Base-by-base conservation (phyloP, 805 yeast genomes). In the Nakazawaea laoshanensis region DNA sequence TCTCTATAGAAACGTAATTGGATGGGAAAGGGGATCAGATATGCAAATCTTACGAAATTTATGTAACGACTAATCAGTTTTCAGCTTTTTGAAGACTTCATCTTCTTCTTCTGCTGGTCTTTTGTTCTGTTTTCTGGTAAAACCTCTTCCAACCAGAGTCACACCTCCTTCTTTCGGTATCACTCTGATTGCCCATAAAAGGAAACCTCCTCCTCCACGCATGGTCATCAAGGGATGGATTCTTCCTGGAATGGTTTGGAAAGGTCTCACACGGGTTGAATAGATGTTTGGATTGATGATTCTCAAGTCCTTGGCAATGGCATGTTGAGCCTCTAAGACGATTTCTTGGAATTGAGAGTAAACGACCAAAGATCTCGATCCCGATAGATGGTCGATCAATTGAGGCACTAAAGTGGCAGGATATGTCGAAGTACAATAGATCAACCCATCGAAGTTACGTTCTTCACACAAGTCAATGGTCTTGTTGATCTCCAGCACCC, bases 211-310 rank as follows among this genome's bases (percentile, higher is more conserved):
- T 37, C 81, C 88, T 5, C 95, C 87, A 47, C 85, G 70, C 67
- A 80, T 77, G 0, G 96, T 84, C 99, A 92, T 92, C 39, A 78
- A 50, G 1, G 99, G 99, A 54, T 92, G 99, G 48, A 89, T 63
- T 50, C 94, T 77, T 6, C 97, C 98, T 13, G 94, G 85, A 19
- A 89, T 74, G 3, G 96, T 86, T 61, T 92, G 99, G 52, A 81
- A 88, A 31, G 77, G 78, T 42, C 96, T 71, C 9, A 82, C 92
- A 41, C 84, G 67, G 1, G 94, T 74, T 53, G 88, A 96, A 41
- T 71, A 66, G 15, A 89, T 74, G 11, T 85, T 73, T 4, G 96
- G 94, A 1, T 92, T 89, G 44, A 92, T 61, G 7, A 84, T 71
- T 29, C 86, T 66, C 39, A 74, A 65, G 47, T 88, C 94, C 19